These are phyloP conservation scores for Juncus inflexus DNA, from an alignment of 176 grass and related monocot species.

Conservation along the genomic window DNA sequence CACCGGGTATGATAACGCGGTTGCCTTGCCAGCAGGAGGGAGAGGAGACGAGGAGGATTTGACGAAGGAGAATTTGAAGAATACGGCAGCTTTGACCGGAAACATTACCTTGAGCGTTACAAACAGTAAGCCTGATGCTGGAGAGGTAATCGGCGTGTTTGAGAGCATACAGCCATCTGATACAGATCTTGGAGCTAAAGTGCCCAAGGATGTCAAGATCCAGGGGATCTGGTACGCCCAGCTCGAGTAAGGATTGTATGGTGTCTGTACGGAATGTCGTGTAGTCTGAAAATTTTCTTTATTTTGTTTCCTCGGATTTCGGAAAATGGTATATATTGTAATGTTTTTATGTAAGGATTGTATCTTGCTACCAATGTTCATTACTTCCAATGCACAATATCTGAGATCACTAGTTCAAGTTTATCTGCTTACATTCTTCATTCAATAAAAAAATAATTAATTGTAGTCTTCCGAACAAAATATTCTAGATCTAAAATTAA, in stretches of 20 bases:
- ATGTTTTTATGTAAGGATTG: constrained; percentile 8
- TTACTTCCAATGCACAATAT: no score
- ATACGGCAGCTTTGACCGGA: constrained; percentile 40
- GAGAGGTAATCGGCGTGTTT: constrained; percentile 73
- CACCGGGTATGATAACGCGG: constrained; percentile 74
- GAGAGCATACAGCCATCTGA: constrained; percentile 88
- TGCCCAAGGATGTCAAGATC: constrained; percentile 89
- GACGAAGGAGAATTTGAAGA: constrained; percentile 84
- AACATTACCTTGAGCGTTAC: constrained; percentile 70
- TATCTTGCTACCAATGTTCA: no score
- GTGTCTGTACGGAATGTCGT: background rate
- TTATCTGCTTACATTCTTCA: no score
- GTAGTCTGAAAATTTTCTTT: background rate
- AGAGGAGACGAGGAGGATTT: constrained; percentile 89
- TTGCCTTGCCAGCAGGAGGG: constrained; percentile 74
- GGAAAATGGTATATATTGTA: constrained; percentile 28
- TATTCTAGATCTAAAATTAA: no score
- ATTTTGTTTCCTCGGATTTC: constrained; percentile 13
- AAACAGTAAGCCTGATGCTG: constrained; percentile 61
- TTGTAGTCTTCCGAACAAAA: no score
- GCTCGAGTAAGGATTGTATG: constrained; percentile 34
- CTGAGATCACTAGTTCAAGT: no score
- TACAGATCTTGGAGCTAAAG: constrained; percentile 76
- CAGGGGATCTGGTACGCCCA: constrained; percentile 81
- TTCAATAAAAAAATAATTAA: no score